phyloP scores from a whole-genome alignment of 2,329 filamentous ascomycete species.

The Colletotrichum sp. region DNA sequence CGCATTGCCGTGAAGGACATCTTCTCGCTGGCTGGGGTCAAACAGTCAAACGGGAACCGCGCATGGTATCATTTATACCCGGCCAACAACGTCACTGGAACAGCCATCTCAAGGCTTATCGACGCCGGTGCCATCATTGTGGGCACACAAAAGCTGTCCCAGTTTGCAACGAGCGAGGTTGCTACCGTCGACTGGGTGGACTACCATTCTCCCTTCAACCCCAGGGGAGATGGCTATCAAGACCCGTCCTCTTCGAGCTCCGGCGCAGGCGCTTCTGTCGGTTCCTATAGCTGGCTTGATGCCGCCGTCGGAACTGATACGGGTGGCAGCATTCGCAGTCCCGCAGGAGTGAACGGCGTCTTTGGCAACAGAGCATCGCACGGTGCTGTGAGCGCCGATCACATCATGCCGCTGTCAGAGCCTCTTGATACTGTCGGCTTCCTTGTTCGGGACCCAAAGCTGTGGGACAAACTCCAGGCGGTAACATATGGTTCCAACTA shows the following conservation, averaged over 20 bases:
- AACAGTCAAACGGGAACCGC: constrained; percentile 60
- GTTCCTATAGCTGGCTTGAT: constrained; percentile 28
- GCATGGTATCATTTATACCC: constrained; percentile 64
- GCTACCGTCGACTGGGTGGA: constrained; percentile 56
- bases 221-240: constrained; percentile 52
- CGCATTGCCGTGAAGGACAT: constrained; percentile 66
- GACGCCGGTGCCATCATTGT: constrained; percentile 61
- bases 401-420: constrained; percentile 43
- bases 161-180: constrained; percentile 48
- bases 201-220: constrained; percentile 48
- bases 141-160: constrained; percentile 50
- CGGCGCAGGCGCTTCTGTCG: constrained; percentile 32
- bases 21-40: constrained; percentile 57
- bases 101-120: constrained; percentile 60
- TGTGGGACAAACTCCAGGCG: not conserved
- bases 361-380: constrained; percentile 42
- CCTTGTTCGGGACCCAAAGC: constrained; percentile 37
- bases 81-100: constrained; percentile 50
- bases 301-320: constrained; percentile 24
- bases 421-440: not conserved
- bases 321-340: constrained; percentile 48
- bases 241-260: constrained; percentile 51
- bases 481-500: not conserved
- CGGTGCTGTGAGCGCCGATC: constrained; percentile 40
- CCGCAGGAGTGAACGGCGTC: constrained; percentile 43